phyloP scores from a whole-genome alignment of 305 asterid genomes.

The Fraxinus baroniana region DNA sequence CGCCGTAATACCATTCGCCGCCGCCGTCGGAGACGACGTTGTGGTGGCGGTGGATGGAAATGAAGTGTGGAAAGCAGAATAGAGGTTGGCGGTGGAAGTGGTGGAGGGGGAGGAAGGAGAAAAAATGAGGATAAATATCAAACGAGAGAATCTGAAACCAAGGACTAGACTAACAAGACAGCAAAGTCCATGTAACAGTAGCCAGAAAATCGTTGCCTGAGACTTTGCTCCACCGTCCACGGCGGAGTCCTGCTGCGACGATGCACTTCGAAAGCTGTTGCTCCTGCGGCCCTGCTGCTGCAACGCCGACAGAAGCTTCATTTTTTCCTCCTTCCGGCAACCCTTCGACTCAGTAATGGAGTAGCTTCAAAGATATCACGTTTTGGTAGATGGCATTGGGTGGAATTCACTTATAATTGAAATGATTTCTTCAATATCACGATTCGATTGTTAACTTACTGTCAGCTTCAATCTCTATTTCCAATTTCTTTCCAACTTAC shows the following conservation, averaged over 20 bases:
- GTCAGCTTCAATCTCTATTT: conserved; percentile 28
- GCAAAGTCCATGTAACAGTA: conserved; percentile 68
- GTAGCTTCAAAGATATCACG: conserved; percentile 41
- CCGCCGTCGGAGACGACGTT: conserved; percentile 29
- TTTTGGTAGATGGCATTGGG: conserved; percentile 13
- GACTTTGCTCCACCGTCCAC: conserved; percentile 64
- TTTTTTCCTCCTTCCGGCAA: conserved; percentile 22
- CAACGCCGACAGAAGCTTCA: conserved; percentile 68
- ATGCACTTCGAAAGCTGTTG: conserved; percentile 62
- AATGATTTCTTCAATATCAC: conserved; percentile 39
- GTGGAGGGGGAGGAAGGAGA: conserved; percentile 47
- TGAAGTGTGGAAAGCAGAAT: conserved; percentile 36
- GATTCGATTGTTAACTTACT: conserved; percentile 38
- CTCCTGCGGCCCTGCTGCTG: conserved; percentile 84
- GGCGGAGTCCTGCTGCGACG: conserved; percentile 62
- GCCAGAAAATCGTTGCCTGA: conserved; percentile 78
- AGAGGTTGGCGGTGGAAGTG: conserved; percentile 20
- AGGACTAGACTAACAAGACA: conserved; percentile 79
- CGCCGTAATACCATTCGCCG: conserved; percentile 29
- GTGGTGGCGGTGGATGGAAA: conserved; percentile 18
- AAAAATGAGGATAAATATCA: conserved; percentile 66
- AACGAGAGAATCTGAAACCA: conserved; percentile 89
- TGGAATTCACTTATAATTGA: conserved; percentile 26
- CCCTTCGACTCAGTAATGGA: conserved; percentile 7
- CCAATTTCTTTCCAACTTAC: background rate